Evolutionary conservation across 306 rosid genomes (phyloP).

Genomic region (Luffa aegyptiaca): DNA sequence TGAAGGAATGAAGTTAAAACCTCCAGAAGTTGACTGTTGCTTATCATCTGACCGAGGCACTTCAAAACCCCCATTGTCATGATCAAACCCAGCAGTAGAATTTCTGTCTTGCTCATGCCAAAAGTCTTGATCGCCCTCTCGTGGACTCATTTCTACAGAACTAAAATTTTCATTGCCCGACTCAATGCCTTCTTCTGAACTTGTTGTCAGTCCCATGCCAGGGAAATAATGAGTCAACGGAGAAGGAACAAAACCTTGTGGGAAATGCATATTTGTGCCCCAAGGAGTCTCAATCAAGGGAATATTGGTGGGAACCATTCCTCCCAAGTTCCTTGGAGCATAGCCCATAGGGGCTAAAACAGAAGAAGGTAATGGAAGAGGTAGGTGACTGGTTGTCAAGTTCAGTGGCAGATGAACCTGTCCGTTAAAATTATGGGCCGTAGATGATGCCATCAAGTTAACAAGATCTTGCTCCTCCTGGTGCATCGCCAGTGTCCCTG

Average conservation of each 20-base stretch:
- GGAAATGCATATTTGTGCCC: slow-evolving; percentile 71
- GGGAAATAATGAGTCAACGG: slow-evolving; percentile 65
- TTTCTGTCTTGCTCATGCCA: slow-evolving; percentile 88
- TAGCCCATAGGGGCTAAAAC: slow-evolving; percentile 73
- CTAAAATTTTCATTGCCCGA: slow-evolving; percentile 48
- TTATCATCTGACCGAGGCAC: slow-evolving; percentile 56
- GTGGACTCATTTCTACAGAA: slow-evolving; percentile 38
- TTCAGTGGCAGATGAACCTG: slow-evolving; percentile 66
- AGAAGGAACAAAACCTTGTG: slow-evolving; percentile 66
- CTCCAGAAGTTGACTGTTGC: slow-evolving; percentile 70
- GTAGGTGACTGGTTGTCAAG: slow-evolving; percentile 62
- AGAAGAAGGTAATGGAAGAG: slow-evolving; percentile 61
- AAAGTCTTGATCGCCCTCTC: slow-evolving; percentile 56
- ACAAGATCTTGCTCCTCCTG: slow-evolving; percentile 91
- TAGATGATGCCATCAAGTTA: slow-evolving; percentile 69
- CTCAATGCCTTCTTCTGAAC: slow-evolving; percentile 48
- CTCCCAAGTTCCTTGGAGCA: slow-evolving; percentile 61
- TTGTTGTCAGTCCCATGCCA: slow-evolving; percentile 44
- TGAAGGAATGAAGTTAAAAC: slow-evolving; percentile 37
- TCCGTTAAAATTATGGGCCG: slow-evolving; percentile 57
- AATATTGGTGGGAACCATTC: slow-evolving; percentile 46
- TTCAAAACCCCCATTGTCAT: slow-evolving; percentile 64
- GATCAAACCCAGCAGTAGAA: slow-evolving; percentile 56
- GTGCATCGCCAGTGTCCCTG: slow-evolving; percentile 65
- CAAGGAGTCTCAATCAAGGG: slow-evolving; percentile 76